Conservation (phyloP, 352 stramenopile genomes). For the Phytophthora boehmeriae region DNA sequence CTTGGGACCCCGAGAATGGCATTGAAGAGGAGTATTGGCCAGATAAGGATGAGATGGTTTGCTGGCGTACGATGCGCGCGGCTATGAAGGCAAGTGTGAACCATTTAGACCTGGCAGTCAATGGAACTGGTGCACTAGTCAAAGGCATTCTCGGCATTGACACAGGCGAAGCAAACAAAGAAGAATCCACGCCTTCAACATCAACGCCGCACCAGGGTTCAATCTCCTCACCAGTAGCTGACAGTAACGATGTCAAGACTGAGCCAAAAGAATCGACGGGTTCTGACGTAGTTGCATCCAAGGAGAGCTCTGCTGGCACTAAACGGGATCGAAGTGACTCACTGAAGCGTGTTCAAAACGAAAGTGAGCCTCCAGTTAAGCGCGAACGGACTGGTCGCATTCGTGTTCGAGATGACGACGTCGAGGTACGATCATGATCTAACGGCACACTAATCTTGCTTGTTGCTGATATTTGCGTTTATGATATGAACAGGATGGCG, state of each 20-base stretch:
- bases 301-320: conserved; percentile 10
- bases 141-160: conserved; percentile 69
- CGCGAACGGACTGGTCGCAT: conserved; percentile 31
- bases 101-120: conserved; percentile 70
- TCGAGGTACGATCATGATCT: conserved; percentile 30
- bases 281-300: conserved; percentile 1
- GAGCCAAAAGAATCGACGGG: conserved; percentile 18
- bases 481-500: conserved; percentile 21
- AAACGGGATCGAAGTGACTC: conserved; percentile 50
- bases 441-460: conserved; percentile 1
- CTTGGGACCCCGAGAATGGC: conserved; percentile 94
- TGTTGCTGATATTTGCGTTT: too few relatives aligned
- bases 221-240: conserved; percentile 5
- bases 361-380: conserved; percentile 35
- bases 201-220: conserved; percentile 5
- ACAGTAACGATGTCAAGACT: conserved; percentile 22
- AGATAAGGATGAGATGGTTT: conserved; percentile 92
- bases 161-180: conserved; percentile 24
- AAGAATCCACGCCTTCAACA: conserved; percentile 8
- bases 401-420: conserved; percentile 29
- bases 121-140: conserved; percentile 67
- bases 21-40: conserved; percentile 97
- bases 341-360: conserved; percentile 29
- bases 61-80: conserved; percentile 83
- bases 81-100: conserved; percentile 78